Evolutionary conservation across 108 stramenopile species (phyloP).

Genomic region (Phaeodactylum tricornutum): DNA sequence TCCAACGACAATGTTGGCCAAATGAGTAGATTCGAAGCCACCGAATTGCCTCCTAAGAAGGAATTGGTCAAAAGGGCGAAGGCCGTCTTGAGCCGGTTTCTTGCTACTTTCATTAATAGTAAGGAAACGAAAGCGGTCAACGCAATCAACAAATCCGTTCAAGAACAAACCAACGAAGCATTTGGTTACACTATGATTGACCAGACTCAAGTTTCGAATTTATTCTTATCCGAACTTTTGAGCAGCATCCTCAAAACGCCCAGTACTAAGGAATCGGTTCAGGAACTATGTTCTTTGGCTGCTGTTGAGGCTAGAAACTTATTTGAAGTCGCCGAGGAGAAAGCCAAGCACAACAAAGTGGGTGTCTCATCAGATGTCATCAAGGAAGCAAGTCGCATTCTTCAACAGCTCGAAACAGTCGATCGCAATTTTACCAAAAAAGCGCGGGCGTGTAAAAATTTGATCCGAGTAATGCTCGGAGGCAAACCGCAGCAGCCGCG

Average conservation of each 20-base stretch:
- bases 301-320: conserved; percentile 1
- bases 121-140: conserved; percentile 5
- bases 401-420: conserved; percentile 9
- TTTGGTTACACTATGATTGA: conserved; percentile 52
- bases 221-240: conserved; percentile 59
- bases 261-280: neutral
- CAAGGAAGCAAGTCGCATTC: conserved; percentile 9
- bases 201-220: conserved; percentile 36
- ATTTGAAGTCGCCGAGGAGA: conserved; percentile 8
- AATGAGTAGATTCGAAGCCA: conserved; percentile 9
- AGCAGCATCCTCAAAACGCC: conserved; percentile 29
- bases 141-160: conserved; percentile 12
- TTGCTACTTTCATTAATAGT: neutral
- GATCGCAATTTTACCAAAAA: conserved; percentile 12
- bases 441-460: conserved; percentile 15
- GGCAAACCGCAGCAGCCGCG: conserved; percentile 1
- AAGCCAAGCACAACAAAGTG: conserved; percentile 17
- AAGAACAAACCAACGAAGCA: conserved; percentile 5
- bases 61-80: conserved; percentile 59
- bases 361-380: too few relatives aligned
- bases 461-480: conserved; percentile 6
- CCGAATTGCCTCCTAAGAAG: conserved; percentile 62
- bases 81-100: conserved; percentile 21
- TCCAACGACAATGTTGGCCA: neutral
- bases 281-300: conserved; percentile 10